Evolutionary conservation across 148 eudicot species (phyloP).

Genomic region (Bassia scoparia): DNA sequence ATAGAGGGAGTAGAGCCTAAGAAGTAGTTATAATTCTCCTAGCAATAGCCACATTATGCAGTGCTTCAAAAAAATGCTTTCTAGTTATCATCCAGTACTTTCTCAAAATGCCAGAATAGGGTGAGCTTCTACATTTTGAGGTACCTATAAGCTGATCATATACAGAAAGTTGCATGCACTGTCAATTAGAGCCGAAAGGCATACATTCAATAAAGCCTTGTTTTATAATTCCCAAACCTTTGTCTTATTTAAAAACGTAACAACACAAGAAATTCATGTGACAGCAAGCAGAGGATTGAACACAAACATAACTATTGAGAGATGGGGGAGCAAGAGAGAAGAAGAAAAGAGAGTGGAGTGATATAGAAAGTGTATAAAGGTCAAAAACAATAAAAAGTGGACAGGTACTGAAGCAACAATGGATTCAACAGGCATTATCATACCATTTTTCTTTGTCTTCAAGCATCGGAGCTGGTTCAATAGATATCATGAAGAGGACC

Average conservation of each 20-base stretch:
- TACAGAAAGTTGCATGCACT: background rate
- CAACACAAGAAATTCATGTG: background rate
- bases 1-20: background rate
- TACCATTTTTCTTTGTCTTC: conserved; percentile 99
- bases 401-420: background rate
- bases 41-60: too few species aligned
- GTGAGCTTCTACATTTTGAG: background rate
- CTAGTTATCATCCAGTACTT: background rate
- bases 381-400: background rate
- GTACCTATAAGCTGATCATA: background rate
- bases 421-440: conserved; percentile 9
- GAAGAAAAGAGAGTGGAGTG: background rate
- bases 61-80: too few species aligned
- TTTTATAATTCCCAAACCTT: background rate
- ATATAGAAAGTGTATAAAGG: background rate
- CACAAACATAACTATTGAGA: background rate
- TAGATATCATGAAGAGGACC: conserved; percentile 98
- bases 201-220: background rate
- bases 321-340: background rate
- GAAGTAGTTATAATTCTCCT: background rate
- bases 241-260: background rate
- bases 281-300: background rate
- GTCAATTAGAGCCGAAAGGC: background rate
- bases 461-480: conserved; percentile 99
- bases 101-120: background rate